Percentiles rank a stretch among this genome's conserved stretches.
phyloP scores from a whole-genome alignment of 371 early-diverging fungal species.

The Nematocida displodere region DNA sequence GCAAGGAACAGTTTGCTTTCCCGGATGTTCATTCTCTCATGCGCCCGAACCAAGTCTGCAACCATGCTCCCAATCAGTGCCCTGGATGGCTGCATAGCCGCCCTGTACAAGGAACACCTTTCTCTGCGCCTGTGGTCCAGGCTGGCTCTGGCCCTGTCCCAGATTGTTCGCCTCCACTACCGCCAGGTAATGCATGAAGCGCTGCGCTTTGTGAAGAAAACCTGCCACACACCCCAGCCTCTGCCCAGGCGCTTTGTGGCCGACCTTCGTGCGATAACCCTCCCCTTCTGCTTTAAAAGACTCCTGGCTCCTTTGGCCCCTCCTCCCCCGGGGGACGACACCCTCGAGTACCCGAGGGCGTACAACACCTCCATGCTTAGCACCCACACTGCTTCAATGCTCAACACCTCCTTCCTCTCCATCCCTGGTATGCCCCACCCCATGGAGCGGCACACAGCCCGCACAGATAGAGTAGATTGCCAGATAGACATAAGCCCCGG shows the following conservation, averaged over 20 bases:
- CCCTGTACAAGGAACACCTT: neutral
- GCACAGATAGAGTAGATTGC: neutral
- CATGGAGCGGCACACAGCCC: neutral
- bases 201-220: neutral
- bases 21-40: neutral
- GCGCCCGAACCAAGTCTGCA: neutral
- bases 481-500: too few relatives aligned
- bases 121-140: constrained; percentile 38
- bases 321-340: neutral
- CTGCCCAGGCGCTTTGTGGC: neutral
- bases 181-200: neutral
- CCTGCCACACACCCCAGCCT: neutral
- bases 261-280: neutral
- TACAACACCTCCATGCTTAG: neutral
- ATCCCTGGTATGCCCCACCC: neutral
- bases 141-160: constrained; percentile 1
- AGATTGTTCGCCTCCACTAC: constrained; percentile 10
- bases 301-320: neutral
- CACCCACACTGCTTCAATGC: neutral
- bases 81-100: neutral
- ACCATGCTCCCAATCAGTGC: neutral
- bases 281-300: neutral
- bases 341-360: neutral
- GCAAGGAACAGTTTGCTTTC: neutral
- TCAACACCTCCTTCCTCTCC: neutral